A percentile compares a stretch with the other conserved stretches of the same genome.
phyloP scores from a whole-genome alignment of 306 rosid species.

The Acacia melanoxylon region DNA sequence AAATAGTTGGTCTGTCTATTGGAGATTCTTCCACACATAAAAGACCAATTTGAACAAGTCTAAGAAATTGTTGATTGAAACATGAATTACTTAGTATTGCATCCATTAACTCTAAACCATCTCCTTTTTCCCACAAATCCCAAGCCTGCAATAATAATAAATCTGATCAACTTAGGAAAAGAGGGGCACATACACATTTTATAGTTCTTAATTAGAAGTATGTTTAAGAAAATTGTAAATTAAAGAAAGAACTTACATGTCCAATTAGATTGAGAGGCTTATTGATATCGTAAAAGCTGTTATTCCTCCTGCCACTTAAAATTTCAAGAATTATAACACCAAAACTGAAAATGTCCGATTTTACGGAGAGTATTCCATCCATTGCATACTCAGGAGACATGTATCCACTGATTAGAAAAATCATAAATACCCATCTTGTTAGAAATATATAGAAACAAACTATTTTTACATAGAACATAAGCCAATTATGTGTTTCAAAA shows the following conservation, averaged over 20 bases:
- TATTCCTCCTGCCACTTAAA: slow-evolving; percentile 32
- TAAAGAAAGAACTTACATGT: slow-evolving; percentile 16
- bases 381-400: slow-evolving; percentile 23
- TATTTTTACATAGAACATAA: not conserved
- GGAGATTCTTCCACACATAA: slow-evolving; percentile 34
- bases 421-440: not conserved
- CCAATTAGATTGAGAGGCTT: slow-evolving; percentile 30
- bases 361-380: slow-evolving; percentile 32
- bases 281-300: not conserved
- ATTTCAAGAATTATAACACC: slow-evolving; percentile 38
- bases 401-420: not conserved
- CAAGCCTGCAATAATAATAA: no score
- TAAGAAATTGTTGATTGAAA: slow-evolving; percentile 6
- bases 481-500: not conserved
- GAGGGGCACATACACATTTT: no score
- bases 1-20: slow-evolving; percentile 30
- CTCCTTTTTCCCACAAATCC: not conserved
- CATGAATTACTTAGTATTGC: not conserved
- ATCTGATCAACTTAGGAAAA: not conserved
- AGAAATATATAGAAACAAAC: not conserved
- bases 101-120: not conserved
- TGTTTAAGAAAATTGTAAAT: not conserved
- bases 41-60: slow-evolving; percentile 30
- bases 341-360: slow-evolving; percentile 33
- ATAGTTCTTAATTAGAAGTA: not conserved